These are phyloP conservation scores for Brassica nigra DNA, from an alignment of 345 rosid species.

Conservation along the genomic window DNA sequence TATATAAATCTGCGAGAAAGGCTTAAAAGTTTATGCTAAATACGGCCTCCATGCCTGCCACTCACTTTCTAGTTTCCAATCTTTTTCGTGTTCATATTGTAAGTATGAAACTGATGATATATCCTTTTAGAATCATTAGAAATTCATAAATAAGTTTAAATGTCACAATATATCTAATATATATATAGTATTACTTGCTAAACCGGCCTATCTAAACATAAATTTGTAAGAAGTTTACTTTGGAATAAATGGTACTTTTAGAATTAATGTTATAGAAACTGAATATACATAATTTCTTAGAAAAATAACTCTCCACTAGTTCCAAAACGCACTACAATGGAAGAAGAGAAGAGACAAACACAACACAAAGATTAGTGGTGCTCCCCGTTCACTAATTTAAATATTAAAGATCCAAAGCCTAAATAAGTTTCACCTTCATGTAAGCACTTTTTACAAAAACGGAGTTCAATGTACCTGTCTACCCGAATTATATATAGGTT, in stretches of 20 bases:
- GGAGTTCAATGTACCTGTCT: background rate
- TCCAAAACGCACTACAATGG: background rate
- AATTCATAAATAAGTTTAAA: background rate
- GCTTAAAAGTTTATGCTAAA: conserved; percentile 27
- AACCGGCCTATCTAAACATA: background rate
- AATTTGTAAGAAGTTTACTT: background rate
- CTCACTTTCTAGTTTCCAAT: conserved; percentile 29
- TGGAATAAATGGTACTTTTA: too few species aligned
- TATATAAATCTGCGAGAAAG: background rate
- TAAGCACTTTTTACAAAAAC: background rate
- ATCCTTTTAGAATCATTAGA: background rate
- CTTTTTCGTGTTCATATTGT: conserved; percentile 31
- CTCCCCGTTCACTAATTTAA: conserved; percentile 20
- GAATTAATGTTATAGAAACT: background rate
- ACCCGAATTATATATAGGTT: background rate
- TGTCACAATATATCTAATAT: background rate
- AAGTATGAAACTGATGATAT: background rate
- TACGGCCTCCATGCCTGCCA: conserved; percentile 26
- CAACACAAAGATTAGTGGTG: background rate
- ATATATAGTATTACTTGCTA: background rate
- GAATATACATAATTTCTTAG: background rate
- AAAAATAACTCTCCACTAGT: conserved; percentile 15
- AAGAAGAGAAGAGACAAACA: conserved; percentile 23
- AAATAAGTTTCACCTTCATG: background rate
- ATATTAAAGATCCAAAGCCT: background rate